Evolutionary conservation across 768 basidiomycete species (phyloP), one percentile per base, ranked within the genome.

Genomic region (Sporobolomyces pararoseus): DNA sequence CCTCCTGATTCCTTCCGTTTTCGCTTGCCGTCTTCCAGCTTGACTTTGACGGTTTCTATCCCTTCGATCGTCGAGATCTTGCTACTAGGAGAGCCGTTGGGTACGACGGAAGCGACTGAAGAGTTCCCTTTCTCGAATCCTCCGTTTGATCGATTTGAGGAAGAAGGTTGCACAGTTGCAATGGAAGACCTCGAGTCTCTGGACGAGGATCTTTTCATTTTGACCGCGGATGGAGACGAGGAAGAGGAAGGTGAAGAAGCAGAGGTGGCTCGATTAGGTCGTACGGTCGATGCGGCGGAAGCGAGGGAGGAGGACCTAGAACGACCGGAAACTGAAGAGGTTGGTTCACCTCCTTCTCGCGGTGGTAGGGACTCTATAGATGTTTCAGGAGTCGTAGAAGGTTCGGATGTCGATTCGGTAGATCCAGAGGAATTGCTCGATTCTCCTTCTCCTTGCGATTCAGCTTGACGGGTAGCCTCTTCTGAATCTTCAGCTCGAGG

Each of bases 221-320:
- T 5, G 35, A 25, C 44, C 21, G 9, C 6, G 35, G 13, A 17
- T 7, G 32, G 9, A 17, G 10, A 7, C 5, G 17, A 5, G 32
- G 52, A 12, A 12, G 52, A 53, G 14, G 52, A 25, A 14, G 52
- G 32, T 29, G 52, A 31, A 35, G 53, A 35, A 7, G 9, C 10
- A 34, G 5, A 13, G 31, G 9, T 27, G 6, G 46, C 12, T 23
- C 21, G 46, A 35, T 46, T 6, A 31, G 19, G 42, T 16, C 63
- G 63, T 6, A 65, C 55, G 13, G 63, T 70, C 51, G 68, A 65
- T 0, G 68, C 62, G 13, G 58, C n/a, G 1, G 58, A 59, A 23
- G 42, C 58, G 23, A 54, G 37, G 2, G 68, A 70, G 1, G 63
- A 37, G 2, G 68, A 70, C 14, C 68, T 37, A 3, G 68, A 65